Base-by-base conservation (phyloP, 495 filamentous ascomycete species). In the Aspergillus baeticus region DNA sequence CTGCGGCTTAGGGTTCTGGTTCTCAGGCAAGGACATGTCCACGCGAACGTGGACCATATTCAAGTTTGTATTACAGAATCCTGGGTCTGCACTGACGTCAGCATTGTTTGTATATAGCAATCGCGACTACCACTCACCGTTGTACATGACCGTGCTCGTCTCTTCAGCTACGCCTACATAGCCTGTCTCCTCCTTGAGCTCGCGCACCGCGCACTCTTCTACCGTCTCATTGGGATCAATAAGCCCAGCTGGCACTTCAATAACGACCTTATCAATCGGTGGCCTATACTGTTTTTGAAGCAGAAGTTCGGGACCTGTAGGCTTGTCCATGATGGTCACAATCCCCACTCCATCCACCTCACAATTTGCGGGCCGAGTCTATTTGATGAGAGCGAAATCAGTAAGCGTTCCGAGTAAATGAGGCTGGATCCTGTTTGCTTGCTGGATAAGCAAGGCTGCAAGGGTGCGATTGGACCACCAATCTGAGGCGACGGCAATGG, bases 181-280 rank as follows among this genome's bases (percentile, higher is more conserved):
- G 5, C 94, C 94, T 0, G 94, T 96, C 72, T 98, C 94, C 70
- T 98, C 94, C 60, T 84, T 91, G 56, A 98, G 77, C 65, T 97
- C 92, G n/a, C 92, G 78, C 13, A 96, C 79, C 7, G 92, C 92
- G 51, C 88, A 88, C 56, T 88, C 69, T 62, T 92, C 88, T 1
- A 87, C 82, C 0, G 84, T 88, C 69, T 96, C 92, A 26, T 82
- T 84, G 7, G 84, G 86, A 71, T 97, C 92, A 13, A 96, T 83
- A 8, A 97, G 72, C 0, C 92, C 92, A 3, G 92, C 92, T 0
- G 92, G 92, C 2, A 95, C 79, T 66, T 96, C 92, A 54, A 96
- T 87, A 33, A 83, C 81, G 22, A 89, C 75, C 58, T 87, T 88
- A 60, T 89, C 83, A 37, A 95, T 75, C 0, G 92, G 92, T 1